phyloP scores from a whole-genome alignment of 441 rosid species.

The Populus hybrid region DNA sequence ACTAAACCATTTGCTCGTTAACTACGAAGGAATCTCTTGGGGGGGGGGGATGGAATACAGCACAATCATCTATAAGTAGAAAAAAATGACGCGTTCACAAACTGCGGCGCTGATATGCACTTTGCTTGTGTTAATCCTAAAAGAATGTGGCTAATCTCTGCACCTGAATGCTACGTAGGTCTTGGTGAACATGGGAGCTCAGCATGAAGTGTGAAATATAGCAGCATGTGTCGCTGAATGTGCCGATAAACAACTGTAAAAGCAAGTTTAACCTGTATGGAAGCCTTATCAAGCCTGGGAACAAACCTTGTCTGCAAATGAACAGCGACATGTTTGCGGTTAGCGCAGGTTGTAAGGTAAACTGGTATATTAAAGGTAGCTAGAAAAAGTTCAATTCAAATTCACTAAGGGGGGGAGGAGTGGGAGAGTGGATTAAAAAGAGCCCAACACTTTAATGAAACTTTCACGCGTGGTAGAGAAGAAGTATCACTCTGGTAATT shows the following conservation, averaged over 20 bases:
- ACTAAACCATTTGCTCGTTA: no score
- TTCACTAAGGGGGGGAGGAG: no score
- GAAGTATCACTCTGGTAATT: no score
- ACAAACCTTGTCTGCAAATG: slow-evolving; percentile 82
- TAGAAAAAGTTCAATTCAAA: not conserved
- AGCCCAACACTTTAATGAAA: no score
- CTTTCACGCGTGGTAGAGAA: no score
- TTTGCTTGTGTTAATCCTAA: slow-evolving; percentile 13
- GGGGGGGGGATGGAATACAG: no score
- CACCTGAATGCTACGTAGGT: slow-evolving; percentile 1
- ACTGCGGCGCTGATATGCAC: not conserved
- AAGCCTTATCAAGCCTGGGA: slow-evolving; percentile 54
- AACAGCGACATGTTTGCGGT: slow-evolving; percentile 12
- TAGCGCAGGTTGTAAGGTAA: not conserved
- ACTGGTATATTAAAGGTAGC: not conserved
- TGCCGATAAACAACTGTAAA: not conserved
- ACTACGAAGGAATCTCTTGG: no score
- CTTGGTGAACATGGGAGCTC: not conserved
- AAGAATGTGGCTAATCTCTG: slow-evolving; percentile 13
- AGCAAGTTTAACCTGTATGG: not conserved
- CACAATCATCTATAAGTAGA: no score
- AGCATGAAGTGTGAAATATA: slow-evolving; percentile 2
- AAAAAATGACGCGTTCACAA: no score
- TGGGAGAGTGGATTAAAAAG: no score
- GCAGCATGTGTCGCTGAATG: not conserved